Conservation (phyloP, 2,329 filamentous ascomycete species). For the Ascochyta viciae-villosae region DNA sequence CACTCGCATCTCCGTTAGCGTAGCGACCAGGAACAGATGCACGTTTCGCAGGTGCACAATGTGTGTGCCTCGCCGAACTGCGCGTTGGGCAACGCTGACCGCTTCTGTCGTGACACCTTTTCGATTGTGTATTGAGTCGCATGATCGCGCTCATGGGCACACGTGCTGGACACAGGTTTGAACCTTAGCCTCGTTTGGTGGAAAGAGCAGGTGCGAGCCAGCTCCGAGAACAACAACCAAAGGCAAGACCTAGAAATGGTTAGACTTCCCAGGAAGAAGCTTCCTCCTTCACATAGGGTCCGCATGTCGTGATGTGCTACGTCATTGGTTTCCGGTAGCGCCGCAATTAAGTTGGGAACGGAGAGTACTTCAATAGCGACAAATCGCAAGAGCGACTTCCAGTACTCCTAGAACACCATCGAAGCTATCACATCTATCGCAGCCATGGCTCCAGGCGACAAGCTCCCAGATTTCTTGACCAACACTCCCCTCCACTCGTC, state of each 20-base stretch:
- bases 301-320: constrained; percentile 13
- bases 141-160: constrained; percentile 6
- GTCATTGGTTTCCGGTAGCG: constrained; percentile 15
- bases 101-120: constrained; percentile 10
- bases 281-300: constrained; percentile 1
- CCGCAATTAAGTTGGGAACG: constrained; percentile 10
- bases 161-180: not conserved
- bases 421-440: not conserved
- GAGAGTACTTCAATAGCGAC: not conserved
- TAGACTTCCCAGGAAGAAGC: not conserved
- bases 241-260: not conserved
- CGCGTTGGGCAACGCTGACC: constrained; percentile 8
- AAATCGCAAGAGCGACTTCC: not conserved
- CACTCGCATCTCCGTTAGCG: not conserved
- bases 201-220: not conserved
- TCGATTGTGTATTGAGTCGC: constrained; percentile 1
- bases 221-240: not conserved
- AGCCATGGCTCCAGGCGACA: constrained; percentile 34
- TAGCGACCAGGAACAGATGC: not conserved
- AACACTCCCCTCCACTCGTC: constrained; percentile 38
- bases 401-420: not conserved
- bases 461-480: constrained; percentile 34
- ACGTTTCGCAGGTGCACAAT: constrained; percentile 1
- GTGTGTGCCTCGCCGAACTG: constrained; percentile 17
- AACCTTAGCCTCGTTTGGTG: not conserved